A percentile compares a stretch with the other conserved stretches of the same genome.
Conservation (phyloP, 2,329 filamentous ascomycete genomes). For the Scolecobasidium constrictum region DNA sequence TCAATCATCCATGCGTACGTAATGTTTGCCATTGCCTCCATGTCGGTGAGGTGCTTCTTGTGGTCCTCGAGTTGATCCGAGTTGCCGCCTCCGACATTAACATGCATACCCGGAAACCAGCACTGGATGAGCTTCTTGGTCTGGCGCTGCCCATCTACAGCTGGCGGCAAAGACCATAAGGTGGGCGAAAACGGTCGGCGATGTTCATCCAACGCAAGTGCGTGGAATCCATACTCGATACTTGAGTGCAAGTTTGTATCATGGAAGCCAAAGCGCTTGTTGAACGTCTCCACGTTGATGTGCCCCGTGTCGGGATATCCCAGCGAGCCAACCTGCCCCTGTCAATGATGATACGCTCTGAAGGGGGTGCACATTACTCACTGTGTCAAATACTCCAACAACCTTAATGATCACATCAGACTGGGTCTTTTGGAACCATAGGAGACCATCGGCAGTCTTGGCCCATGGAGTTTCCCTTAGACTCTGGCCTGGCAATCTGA, state of each 20-base stretch:
- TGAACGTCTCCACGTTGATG: too few relatives aligned
- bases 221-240: constrained; percentile 34
- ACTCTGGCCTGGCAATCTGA: too few relatives aligned
- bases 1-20: constrained; percentile 47
- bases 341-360: too few relatives aligned
- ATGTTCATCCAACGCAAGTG: constrained; percentile 31
- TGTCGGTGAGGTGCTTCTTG: constrained; percentile 4
- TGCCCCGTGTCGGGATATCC: too few relatives aligned
- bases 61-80: constrained; percentile 22
- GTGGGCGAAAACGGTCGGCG: constrained; percentile 29
- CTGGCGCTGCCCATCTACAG: constrained; percentile 21
- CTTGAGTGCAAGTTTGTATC: constrained; percentile 33
- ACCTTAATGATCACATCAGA: constrained; percentile 27
- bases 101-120: constrained; percentile 38
- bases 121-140: constrained; percentile 34
- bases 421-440: constrained; percentile 28
- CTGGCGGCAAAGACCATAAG: constrained; percentile 30
- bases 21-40: constrained; percentile 36
- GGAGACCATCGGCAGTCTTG: constrained; percentile 33
- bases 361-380: too few relatives aligned
- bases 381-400: constrained; percentile 35
- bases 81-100: constrained; percentile 35
- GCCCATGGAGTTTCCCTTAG: too few relatives aligned
- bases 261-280: constrained; percentile 27
- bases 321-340: too few relatives aligned